Evolutionary conservation across 1,284 basidiomycete species (phyloP).

Genomic region (Naganishia sp.): DNA sequence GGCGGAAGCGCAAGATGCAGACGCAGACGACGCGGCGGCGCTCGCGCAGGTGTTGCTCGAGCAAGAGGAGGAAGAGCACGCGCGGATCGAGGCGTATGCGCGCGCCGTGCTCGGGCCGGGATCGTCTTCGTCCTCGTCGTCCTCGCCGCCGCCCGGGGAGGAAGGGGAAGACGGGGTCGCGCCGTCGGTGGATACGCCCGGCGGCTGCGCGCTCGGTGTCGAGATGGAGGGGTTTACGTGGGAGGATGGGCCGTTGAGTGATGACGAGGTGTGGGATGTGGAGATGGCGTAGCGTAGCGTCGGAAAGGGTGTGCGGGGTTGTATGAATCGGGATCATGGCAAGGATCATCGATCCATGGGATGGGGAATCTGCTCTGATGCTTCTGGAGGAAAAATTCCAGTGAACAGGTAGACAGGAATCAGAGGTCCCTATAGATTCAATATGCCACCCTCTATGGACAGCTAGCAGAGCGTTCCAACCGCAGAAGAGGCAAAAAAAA

Average conservation of each 20-base stretch:
- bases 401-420: background rate
- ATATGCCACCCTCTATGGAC: background rate
- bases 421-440: background rate
- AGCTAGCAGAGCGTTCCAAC: no score
- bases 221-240: conserved; percentile 27
- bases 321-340: background rate
- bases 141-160: background rate
- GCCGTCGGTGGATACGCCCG: conserved; percentile 12
- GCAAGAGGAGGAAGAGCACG: conserved; percentile 10
- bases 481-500: no score
- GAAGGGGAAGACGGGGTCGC: background rate
- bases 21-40: background rate
- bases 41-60: conserved; percentile 7
- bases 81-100: conserved; percentile 7
- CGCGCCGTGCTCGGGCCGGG: background rate
- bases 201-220: background rate
- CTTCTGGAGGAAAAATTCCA: background rate
- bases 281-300: background rate
- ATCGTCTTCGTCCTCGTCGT: background rate
- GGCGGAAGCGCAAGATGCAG: background rate
- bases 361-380: background rate
- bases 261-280: conserved; percentile 5
- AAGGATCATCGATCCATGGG: background rate
- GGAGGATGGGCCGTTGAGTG: conserved; percentile 21
- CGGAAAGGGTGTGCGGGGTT: background rate